Percentiles rank a stretch among this genome's conserved stretches.
These are phyloP conservation scores for Coprinellus aureogranulatus DNA, from an alignment of 768 basidiomycete species.

Conservation along the genomic window DNA sequence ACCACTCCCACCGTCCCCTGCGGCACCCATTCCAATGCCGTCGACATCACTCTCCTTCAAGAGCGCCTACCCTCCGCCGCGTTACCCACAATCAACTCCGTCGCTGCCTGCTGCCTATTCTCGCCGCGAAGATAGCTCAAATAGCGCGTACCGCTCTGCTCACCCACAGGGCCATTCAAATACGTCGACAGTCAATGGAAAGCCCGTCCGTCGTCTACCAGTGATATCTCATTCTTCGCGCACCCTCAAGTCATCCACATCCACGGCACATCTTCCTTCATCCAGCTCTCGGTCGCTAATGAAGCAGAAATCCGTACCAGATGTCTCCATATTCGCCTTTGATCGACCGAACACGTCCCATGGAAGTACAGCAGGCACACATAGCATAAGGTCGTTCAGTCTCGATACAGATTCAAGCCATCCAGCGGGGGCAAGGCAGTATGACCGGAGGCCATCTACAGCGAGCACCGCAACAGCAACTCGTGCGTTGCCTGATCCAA, in stretches of 20 bases:
- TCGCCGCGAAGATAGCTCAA: neutral
- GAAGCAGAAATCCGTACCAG: constrained; percentile 10
- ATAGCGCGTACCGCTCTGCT: neutral
- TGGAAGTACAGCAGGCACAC: neutral
- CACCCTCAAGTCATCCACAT: neutral
- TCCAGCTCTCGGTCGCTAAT: neutral
- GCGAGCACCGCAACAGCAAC: neutral
- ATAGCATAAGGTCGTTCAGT: neutral
- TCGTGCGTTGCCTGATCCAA: neutral
- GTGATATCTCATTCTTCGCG: neutral
- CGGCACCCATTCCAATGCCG: neutral
- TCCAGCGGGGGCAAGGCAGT: no score
- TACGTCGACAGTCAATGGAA: neutral
- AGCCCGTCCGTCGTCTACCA: neutral
- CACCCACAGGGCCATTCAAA: neutral
- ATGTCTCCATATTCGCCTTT: constrained; percentile 8
- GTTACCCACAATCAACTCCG: neutral
- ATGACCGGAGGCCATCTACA: no score
- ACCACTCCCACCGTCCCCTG: constrained; percentile 5
- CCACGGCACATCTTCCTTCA: neutral
- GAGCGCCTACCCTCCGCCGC: neutral
- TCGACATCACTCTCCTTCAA: neutral
- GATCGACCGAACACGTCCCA: neutral
- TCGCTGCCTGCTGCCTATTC: neutral
- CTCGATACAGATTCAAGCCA: neutral